Evolutionary conservation across 139 green algal species (phyloP), one percentile per base, ranked within the genome.

Genomic region (Coccomyxa sp.): DNA sequence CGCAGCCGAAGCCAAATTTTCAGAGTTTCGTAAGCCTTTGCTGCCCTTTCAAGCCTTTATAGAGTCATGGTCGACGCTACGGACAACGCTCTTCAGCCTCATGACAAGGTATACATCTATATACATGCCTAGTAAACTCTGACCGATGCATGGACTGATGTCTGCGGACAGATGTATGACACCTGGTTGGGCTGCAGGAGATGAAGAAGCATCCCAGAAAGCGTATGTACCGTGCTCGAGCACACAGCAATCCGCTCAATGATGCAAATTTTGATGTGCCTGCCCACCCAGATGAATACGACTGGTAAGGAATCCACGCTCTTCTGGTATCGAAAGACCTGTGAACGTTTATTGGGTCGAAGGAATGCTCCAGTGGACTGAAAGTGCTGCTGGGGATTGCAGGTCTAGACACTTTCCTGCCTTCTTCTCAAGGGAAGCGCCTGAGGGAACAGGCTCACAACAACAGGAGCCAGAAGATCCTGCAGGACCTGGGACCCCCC

Each of bases 161-260:
- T n/a, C n/a, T n/a, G n/a, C n/a, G n/a, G n/a, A n/a, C n/a, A n/a
- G n/a, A n/a, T n/a, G n/a, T n/a, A n/a, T n/a, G n/a, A n/a, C n/a
- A n/a, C n/a, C n/a, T n/a, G n/a, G n/a, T n/a, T n/a, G n/a, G n/a
- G n/a, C n/a, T n/a, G n/a, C n/a, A n/a, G n/a, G n/a, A n/a, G n/a
- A n/a, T n/a, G n/a, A n/a, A n/a, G 37, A 80, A 76, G 34, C 70
- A 84, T 22, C 92, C 92, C 9, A 84, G 82, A 7, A 99, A 99
- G 79, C 80, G 86, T 22, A 86, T 98, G 18, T 99, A 95, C 85
- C 86, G 96, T 2, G 87, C 94, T 6, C 77, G 96, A 0, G 96
- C 96, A 0, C 96, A 99, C 91, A 94, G 91, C 86, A 99, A 99
- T 82, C 96, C 96, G 0, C 84, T 99, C 39, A 95, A 89, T 64